Conservation (phyloP, 129 eudicot genomes). For the Flaveria sonorensis region DNA sequence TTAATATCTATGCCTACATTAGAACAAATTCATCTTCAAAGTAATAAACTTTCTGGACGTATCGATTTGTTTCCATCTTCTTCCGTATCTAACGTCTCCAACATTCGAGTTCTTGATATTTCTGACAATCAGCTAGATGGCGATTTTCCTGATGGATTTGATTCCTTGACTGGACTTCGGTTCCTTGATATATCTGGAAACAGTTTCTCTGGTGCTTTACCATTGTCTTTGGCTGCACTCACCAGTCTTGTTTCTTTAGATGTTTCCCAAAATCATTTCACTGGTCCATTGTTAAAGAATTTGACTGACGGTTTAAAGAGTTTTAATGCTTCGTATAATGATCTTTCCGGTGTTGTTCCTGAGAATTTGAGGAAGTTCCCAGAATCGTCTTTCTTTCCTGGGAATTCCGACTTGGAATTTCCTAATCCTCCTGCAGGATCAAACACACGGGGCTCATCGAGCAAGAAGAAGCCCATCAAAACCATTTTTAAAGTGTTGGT, state of each 20-base stretch:
- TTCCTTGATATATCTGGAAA: conserved; percentile 73
- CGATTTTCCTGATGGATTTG: conserved; percentile 67
- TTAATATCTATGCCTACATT: conserved; percentile 74
- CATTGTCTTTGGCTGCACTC: conserved; percentile 59
- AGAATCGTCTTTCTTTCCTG: conserved; percentile 84
- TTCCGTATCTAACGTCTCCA: conserved; percentile 42
- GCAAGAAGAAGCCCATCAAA: conserved; percentile 52
- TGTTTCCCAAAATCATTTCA: conserved; percentile 72
- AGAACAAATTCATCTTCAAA: conserved; percentile 70
- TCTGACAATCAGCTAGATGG: conserved; percentile 72
- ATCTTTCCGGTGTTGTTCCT: conserved; percentile 91
- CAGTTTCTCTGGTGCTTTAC: conserved; percentile 83
- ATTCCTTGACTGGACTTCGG: conserved; percentile 57
- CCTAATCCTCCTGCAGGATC: conserved; percentile 80
- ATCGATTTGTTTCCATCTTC: conserved; percentile 57
- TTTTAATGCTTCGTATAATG: conserved; percentile 87
- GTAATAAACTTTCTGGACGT: conserved; percentile 57
- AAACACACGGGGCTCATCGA: conserved; percentile 22
- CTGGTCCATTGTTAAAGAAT: conserved; percentile 69
- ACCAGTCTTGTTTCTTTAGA: conserved; percentile 59
- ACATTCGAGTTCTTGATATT: conserved; percentile 73
- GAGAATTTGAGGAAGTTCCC: conserved; percentile 87
- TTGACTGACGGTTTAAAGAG: conserved; percentile 55
- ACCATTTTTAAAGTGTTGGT: conserved; percentile 63
- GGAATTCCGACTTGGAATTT: conserved; percentile 75